Evolutionary conservation across 2,329 filamentous ascomycete species (phyloP).

Genomic region (Hymenoscyphus fraxineus): DNA sequence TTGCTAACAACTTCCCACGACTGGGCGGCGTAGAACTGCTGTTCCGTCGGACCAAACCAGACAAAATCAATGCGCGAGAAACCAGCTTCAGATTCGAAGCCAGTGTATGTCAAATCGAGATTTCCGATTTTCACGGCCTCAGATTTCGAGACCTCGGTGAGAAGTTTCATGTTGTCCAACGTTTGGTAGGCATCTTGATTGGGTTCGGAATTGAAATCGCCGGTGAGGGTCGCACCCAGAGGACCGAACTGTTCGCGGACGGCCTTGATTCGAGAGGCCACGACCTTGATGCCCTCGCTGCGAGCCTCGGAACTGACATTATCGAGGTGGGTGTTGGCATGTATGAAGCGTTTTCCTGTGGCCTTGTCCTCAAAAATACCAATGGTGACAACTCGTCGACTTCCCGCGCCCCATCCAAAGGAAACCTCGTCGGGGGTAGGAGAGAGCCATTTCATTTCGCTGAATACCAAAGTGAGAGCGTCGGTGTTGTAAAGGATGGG

Average conservation of each 20-base stretch:
- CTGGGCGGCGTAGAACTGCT: not conserved
- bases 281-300: not conserved
- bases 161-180: not conserved
- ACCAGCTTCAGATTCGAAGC: not conserved
- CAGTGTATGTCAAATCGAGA: not conserved
- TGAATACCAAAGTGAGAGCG: not conserved
- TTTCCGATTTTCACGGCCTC: not conserved
- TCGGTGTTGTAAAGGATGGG: not conserved
- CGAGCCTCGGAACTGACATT: not conserved
- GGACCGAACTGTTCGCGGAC: not conserved
- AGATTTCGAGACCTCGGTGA: not conserved
- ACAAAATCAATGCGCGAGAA: not conserved
- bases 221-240: not conserved
- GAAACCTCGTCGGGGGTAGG: not conserved
- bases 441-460: slow-evolving; percentile 2
- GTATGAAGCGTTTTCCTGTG: not conserved
- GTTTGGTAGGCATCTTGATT: not conserved
- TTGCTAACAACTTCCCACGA: not conserved
- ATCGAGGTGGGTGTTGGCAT: not conserved
- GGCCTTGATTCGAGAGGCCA: not conserved
- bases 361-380: not conserved
- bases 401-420: not conserved
- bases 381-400: not conserved
- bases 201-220: not conserved
- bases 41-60: not conserved